Conservation (phyloP, 371 early-diverging fungal species). For the Apophysomyces variabilis region DNA sequence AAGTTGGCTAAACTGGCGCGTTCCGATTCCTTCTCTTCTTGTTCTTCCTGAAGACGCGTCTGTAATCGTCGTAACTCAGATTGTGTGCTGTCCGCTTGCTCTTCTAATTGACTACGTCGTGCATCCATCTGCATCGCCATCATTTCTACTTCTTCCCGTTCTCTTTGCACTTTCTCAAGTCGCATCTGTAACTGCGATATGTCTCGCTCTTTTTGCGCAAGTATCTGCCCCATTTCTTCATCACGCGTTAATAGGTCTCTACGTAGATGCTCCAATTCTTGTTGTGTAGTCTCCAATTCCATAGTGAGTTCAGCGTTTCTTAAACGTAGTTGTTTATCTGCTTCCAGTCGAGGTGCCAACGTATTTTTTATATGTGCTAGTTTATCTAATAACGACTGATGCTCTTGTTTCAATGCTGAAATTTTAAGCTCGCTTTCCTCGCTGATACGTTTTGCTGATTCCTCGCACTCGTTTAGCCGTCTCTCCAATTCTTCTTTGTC, state of each 20-base stretch:
- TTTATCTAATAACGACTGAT: constrained; percentile 40
- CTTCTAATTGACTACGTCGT: constrained; percentile 56
- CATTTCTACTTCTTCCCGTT: constrained; percentile 69
- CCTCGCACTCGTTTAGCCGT: constrained; percentile 12
- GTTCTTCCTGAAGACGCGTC: constrained; percentile 31
- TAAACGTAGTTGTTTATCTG: constrained; percentile 45
- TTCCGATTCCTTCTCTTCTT: constrained; percentile 60
- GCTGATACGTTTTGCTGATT: constrained; percentile 21
- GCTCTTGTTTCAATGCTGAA: constrained; percentile 46
- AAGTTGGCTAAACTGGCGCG: constrained; percentile 77
- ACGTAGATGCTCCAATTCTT: constrained; percentile 30
- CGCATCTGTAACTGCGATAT: constrained; percentile 48
- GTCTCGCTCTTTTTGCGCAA: constrained; percentile 29
- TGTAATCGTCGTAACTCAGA: constrained; percentile 49
- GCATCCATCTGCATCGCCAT: constrained; percentile 63
- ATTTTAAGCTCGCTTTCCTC: constrained; percentile 26
- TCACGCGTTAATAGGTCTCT: constrained; percentile 34
- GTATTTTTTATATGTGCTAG: constrained; percentile 47
- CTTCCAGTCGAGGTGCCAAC: constrained; percentile 45
- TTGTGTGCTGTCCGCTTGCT: constrained; percentile 31
- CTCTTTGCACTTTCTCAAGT: constrained; percentile 59
- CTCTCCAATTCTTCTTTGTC: constrained; percentile 39
- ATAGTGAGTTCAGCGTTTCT: constrained; percentile 30
- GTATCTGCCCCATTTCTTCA: constrained; percentile 25
- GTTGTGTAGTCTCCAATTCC: constrained; percentile 25